Evolutionary conservation across 345 rosid genomes (phyloP).

Genomic region (Brassica carinata): DNA sequence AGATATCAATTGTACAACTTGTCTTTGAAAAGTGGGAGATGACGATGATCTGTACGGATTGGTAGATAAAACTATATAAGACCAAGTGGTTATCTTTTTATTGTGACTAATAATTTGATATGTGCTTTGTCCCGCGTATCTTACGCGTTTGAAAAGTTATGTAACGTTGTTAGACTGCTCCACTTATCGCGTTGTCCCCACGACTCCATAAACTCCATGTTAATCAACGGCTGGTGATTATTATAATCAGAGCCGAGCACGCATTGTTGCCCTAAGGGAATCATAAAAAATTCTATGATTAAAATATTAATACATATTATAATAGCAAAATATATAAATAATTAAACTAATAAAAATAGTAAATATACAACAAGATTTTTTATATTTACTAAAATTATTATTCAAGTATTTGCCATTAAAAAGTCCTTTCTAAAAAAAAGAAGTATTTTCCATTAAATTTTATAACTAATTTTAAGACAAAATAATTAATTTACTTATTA

Average conservation of each 20-base stretch:
- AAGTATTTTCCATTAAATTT: too few relatives aligned
- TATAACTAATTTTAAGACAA: too few relatives aligned
- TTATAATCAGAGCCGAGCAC: not conserved
- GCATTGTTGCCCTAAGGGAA: too few relatives aligned
- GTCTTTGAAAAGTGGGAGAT: conserved; percentile 20
- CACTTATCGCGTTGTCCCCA: conserved; percentile 17
- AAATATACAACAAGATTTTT: too few relatives aligned
- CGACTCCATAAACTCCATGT: conserved; percentile 9
- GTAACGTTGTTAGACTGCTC: conserved; percentile 26
- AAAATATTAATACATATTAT: too few relatives aligned
- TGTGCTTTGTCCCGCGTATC: conserved; percentile 23
- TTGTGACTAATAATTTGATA: conserved; percentile 8
- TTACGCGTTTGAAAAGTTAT: conserved; percentile 29
- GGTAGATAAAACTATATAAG: conserved; percentile 1
- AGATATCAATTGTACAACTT: not conserved
- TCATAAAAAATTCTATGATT: too few relatives aligned
- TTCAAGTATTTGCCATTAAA: too few relatives aligned
- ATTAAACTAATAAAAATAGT: too few relatives aligned
- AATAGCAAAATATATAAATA: too few relatives aligned
- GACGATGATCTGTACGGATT: conserved; percentile 33
- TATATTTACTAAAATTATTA: too few relatives aligned
- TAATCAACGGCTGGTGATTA: not conserved
- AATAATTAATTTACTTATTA: too few relatives aligned
- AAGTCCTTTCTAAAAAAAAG: too few relatives aligned
- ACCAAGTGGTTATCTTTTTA: conserved; percentile 24